phyloP scores from a whole-genome alignment of 176 grass and related monocot genomes.

The Tillandsia fasciculata region DNA sequence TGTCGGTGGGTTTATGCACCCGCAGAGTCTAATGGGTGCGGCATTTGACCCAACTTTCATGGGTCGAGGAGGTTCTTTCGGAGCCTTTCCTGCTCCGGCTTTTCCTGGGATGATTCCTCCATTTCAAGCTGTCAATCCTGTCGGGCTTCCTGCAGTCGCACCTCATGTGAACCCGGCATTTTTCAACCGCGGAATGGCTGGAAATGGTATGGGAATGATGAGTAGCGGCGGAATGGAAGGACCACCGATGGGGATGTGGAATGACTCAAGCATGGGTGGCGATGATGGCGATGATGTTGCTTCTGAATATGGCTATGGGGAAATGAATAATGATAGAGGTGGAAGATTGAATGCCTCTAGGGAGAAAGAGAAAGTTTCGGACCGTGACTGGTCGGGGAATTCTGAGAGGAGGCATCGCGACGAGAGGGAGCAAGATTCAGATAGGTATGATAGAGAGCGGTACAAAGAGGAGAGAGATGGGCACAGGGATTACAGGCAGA shows the following conservation, averaged over 20 bases:
- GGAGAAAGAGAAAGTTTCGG: constrained; percentile 15
- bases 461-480: constrained; percentile 7
- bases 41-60: constrained; percentile 6
- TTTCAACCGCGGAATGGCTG: constrained; percentile 7
- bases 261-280: constrained; percentile 18
- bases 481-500: constrained; percentile 2
- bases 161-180: constrained; percentile 23
- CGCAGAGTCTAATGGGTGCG: constrained; percentile 2
- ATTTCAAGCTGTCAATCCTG: background rate
- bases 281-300: constrained; percentile 10
- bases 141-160: constrained; percentile 13
- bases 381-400: constrained; percentile 13
- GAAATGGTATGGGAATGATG: background rate
- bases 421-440: constrained; percentile 13
- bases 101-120: constrained; percentile 24
- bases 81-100: constrained; percentile 1
- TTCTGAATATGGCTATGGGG: constrained; percentile 14
- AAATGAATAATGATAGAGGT: constrained; percentile 7
- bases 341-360: background rate
- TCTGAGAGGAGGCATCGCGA: constrained; percentile 10
- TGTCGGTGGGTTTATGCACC: constrained; percentile 5
- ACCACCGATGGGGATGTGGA: constrained; percentile 10
- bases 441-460: constrained; percentile 5
- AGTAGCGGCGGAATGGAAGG: background rate
- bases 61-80: constrained; percentile 6